A percentile compares a stretch with the other conserved stretches of the same genome.
phyloP scores from a whole-genome alignment of 495 filamentous ascomycete genomes.

The Penicillium cataractarum region DNA sequence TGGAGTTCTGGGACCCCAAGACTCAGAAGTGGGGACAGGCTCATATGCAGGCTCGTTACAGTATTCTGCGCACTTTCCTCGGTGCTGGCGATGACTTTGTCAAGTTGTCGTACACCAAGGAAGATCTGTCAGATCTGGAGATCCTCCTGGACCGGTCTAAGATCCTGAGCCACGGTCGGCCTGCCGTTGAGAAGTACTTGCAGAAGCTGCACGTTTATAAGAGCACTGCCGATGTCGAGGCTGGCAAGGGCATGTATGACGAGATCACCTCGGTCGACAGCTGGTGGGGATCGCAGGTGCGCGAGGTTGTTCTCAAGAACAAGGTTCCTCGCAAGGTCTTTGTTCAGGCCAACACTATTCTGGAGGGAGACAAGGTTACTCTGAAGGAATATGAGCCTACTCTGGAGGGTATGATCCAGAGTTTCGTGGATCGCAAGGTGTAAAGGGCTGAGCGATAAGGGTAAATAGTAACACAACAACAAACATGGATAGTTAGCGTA shows the following conservation, averaged over 20 bases:
- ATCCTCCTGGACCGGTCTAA: constrained; percentile 82
- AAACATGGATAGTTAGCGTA: neutral
- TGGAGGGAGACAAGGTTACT: constrained; percentile 71
- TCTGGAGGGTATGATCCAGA: constrained; percentile 84
- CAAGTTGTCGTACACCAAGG: constrained; percentile 70
- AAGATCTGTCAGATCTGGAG: constrained; percentile 78
- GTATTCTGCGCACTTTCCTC: constrained; percentile 88
- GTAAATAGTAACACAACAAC: neutral
- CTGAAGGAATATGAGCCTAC: constrained; percentile 90
- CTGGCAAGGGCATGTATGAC: constrained; percentile 74
- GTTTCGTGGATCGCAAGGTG: constrained; percentile 79
- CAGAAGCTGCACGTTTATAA: constrained; percentile 94
- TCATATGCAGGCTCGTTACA: constrained; percentile 93
- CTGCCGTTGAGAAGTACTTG: constrained; percentile 84
- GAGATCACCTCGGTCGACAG: constrained; percentile 80
- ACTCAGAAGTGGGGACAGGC: constrained; percentile 90
- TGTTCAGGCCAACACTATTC: constrained; percentile 89
- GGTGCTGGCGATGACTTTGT: constrained; percentile 80
- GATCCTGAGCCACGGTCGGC: constrained; percentile 69
- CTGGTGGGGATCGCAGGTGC: constrained; percentile 77
- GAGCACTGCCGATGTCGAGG: constrained; percentile 80
- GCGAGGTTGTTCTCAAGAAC: constrained; percentile 77
- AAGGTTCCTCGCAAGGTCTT: constrained; percentile 95
- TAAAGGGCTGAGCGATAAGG: constrained; percentile 31
- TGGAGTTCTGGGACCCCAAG: constrained; percentile 90